Percentiles rank a stretch among this genome's conserved stretches.
phyloP scores from a whole-genome alignment of 495 filamentous ascomycete genomes.

The Geoglossum glabrum region DNA sequence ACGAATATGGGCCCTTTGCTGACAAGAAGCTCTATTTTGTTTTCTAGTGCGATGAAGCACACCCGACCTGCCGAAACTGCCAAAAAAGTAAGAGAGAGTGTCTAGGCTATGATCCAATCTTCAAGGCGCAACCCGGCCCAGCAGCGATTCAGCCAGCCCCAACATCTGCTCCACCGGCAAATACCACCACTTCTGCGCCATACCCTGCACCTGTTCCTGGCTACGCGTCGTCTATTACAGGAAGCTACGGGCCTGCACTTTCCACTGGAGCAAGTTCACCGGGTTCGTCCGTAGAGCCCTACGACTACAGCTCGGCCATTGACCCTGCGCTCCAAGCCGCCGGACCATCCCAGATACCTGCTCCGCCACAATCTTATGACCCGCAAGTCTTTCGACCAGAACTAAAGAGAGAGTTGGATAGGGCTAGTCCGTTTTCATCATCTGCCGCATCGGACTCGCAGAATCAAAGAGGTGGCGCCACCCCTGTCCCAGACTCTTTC shows the following conservation, averaged over 20 bases:
- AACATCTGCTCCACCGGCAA: constrained; percentile 20
- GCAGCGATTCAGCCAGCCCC: constrained; percentile 61
- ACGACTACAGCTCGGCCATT: constrained; percentile 46
- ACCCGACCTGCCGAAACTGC: constrained; percentile 91
- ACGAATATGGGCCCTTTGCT: neutral
- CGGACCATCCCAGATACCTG: constrained; percentile 11
- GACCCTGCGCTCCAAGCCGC: constrained; percentile 52
- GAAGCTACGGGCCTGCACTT: constrained; percentile 32
- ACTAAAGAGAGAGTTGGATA: constrained; percentile 17
- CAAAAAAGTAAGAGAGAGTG: constrained; percentile 97
- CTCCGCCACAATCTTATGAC: constrained; percentile 13
- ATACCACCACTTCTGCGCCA: constrained; percentile 11
- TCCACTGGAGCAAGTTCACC: constrained; percentile 26
- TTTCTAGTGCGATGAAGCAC: constrained; percentile 80
- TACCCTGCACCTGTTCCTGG: constrained; percentile 23
- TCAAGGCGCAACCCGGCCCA: constrained; percentile 68
- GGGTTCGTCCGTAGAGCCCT: constrained; percentile 25
- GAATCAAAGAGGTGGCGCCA: constrained; percentile 24
- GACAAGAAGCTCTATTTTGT: constrained; percentile 2
- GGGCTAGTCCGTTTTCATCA: constrained; percentile 23
- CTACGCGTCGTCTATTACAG: constrained; percentile 33
- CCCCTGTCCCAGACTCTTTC: constrained; percentile 12
- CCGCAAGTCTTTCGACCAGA: constrained; percentile 16
- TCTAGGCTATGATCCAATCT: constrained; percentile 93
- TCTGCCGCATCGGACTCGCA: constrained; percentile 18